These are phyloP conservation scores for Anthracocystis walkeri DNA, from an alignment of 1,284 basidiomycete species.

Conservation along the genomic window DNA sequence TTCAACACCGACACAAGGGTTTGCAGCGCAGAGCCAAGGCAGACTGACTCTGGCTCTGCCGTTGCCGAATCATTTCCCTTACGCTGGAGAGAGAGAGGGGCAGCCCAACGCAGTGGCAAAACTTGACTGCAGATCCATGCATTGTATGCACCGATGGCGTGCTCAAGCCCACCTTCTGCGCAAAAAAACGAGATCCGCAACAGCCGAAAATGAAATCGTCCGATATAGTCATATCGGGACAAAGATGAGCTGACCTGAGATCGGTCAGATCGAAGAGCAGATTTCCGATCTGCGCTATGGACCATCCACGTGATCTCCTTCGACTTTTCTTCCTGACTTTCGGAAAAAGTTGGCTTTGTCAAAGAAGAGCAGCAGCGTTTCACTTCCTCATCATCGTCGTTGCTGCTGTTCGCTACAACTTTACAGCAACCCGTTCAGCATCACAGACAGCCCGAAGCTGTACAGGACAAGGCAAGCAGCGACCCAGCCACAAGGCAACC, in stretches of 20 bases:
- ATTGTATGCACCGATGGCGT: conserved; percentile 35
- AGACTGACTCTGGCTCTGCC: too few relatives aligned
- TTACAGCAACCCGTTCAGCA: not conserved
- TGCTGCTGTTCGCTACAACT: not conserved
- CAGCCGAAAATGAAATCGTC: conserved; percentile 19
- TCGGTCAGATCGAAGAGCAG: not conserved
- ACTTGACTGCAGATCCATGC: conserved; percentile 18
- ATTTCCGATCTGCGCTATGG: not conserved
- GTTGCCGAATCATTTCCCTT: too few relatives aligned
- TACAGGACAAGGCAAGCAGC: not conserved
- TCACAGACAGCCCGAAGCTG: not conserved
- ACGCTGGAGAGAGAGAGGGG: not conserved
- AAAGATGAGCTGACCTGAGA: too few relatives aligned
- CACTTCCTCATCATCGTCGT: not conserved
- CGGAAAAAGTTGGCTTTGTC: conserved; percentile 29
- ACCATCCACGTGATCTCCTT: conserved; percentile 31
- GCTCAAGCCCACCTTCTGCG: conserved; percentile 16
- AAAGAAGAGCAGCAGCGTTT: not conserved
- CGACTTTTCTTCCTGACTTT: conserved; percentile 23
- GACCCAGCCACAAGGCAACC: not conserved
- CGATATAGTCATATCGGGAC: not conserved
- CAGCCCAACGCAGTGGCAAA: not conserved
- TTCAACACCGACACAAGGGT: too few relatives aligned
- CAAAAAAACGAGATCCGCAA: conserved; percentile 7
- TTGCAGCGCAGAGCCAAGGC: too few relatives aligned